Evolutionary conservation across 768 basidiomycete genomes (phyloP).

Genomic region (Mycena floridula): DNA sequence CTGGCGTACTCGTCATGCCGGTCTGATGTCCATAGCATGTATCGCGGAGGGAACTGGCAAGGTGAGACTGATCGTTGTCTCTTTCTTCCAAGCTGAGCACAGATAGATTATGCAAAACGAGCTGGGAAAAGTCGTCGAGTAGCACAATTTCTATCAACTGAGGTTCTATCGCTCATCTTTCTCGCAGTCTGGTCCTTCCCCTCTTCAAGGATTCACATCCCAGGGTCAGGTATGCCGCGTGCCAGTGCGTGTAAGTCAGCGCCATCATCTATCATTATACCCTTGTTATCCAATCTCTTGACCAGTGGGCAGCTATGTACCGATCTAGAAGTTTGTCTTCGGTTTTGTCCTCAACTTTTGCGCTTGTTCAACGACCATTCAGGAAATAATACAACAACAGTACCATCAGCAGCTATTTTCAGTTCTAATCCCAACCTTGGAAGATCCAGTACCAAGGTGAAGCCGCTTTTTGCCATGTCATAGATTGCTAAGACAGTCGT

Average conservation of each 20-base stretch:
- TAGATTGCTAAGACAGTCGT: conserved; percentile 2
- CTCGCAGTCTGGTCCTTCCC: conserved; percentile 59
- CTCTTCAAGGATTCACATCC: conserved; percentile 80
- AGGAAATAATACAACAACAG: conserved; percentile 72
- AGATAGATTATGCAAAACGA: conserved; percentile 71
- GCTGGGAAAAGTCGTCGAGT: conserved; percentile 79
- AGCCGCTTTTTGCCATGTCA: not conserved
- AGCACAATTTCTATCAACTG: conserved; percentile 17
- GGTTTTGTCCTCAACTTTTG: not conserved
- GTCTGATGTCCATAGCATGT: conserved; percentile 80
- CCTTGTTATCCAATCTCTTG: conserved; percentile 4
- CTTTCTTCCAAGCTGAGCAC: not conserved
- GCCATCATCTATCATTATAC: not conserved
- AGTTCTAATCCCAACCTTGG: conserved; percentile 65
- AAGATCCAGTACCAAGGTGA: conserved; percentile 70
- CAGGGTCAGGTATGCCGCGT: conserved; percentile 68
- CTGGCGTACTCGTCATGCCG: conserved; percentile 83
- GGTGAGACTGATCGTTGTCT: conserved; percentile 26
- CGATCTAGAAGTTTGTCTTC: conserved; percentile 63
- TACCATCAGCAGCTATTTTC: conserved; percentile 66
- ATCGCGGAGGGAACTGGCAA: conserved; percentile 82
- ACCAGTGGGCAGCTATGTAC: conserved; percentile 82
- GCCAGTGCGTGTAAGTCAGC: conserved; percentile 79
- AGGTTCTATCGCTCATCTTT: not conserved
- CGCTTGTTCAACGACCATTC: not conserved